phyloP scores from a whole-genome alignment of 768 basidiomycete species.

The Boletus sp. region DNA sequence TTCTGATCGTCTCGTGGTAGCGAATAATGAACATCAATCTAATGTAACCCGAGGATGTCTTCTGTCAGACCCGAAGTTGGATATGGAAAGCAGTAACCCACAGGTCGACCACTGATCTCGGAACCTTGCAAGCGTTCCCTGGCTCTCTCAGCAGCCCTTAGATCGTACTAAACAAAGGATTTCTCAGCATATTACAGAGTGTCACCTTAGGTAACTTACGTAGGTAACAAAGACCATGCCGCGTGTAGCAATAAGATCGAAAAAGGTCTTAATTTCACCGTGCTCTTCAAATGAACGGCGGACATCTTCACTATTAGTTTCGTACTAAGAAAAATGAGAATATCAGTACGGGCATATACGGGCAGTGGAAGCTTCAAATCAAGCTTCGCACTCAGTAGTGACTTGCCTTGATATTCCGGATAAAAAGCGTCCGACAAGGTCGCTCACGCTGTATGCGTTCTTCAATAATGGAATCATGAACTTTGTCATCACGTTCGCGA shows the following conservation, averaged over 20 bases:
- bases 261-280: conserved; percentile 96
- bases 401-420: conserved; percentile 97
- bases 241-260: conserved; percentile 89
- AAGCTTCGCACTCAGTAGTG: conserved; percentile 13
- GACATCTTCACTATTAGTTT: conserved; percentile 84
- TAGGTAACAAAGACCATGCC: conserved; percentile 99
- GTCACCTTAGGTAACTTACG: conserved; percentile 53
- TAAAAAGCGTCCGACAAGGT: conserved; percentile 94
- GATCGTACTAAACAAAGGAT: conserved; percentile 65
- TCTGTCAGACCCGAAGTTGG: conserved; percentile 3
- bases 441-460: conserved; percentile 92
- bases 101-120: conserved; percentile 84
- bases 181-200: conserved; percentile 14
- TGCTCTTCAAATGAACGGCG: conserved; percentile 86
- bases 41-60: conserved; percentile 7
- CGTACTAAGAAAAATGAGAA: conserved; percentile 60
- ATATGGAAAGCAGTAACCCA: conserved; percentile 43
- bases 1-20: conserved; percentile 85
- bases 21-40: conserved; percentile 99
- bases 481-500: conserved; percentile 84
- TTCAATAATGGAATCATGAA: conserved; percentile 89
- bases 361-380: conserved; percentile 7
- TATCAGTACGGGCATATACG: conserved; percentile 11
- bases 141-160: conserved; percentile 90
- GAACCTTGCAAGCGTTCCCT: conserved; percentile 88